These are phyloP conservation scores for Echria macrotheca DNA, from an alignment of 495 filamentous ascomycete species.

Conservation along the genomic window DNA sequence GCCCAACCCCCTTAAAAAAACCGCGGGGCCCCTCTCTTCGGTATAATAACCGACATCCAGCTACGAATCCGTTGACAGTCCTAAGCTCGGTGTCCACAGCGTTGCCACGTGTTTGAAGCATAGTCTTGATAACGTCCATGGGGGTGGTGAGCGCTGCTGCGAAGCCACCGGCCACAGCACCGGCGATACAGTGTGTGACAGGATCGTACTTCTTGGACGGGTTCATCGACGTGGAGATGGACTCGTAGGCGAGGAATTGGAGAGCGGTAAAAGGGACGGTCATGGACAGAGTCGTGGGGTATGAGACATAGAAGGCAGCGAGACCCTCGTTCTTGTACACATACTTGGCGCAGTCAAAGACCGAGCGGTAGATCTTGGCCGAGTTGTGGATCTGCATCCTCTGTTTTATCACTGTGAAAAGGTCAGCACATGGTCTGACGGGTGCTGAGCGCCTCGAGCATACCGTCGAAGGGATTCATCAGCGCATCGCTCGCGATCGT, in stretches of 20 bases:
- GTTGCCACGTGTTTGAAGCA: slow-evolving; percentile 86
- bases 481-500: slow-evolving; percentile 96
- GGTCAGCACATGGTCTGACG: slow-evolving; percentile 17
- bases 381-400: slow-evolving; percentile 98
- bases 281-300: slow-evolving; percentile 97
- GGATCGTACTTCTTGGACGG: slow-evolving; percentile 81
- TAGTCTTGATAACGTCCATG: slow-evolving; percentile 95
- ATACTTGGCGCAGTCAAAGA: slow-evolving; percentile 76
- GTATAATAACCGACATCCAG: slow-evolving; percentile 78
- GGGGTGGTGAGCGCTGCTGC: slow-evolving; percentile 92
- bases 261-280: slow-evolving; percentile 95
- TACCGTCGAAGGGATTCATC: slow-evolving; percentile 99
- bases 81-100: slow-evolving; percentile 76
- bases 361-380: slow-evolving; percentile 70
- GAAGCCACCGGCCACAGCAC: slow-evolving; percentile 86
- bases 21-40: slow-evolving; percentile 75
- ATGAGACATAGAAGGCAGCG: slow-evolving; percentile 94
- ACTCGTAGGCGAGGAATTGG: slow-evolving; percentile 96
- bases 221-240: slow-evolving; percentile 88
- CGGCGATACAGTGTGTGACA: slow-evolving; percentile 83
- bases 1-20: slow-evolving; percentile 88
- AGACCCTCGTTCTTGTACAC: slow-evolving; percentile 86
- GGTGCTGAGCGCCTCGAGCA: slow-evolving; percentile 18
- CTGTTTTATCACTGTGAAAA: slow-evolving; percentile 95
- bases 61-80: slow-evolving; percentile 73